A percentile compares a stretch with the other conserved stretches of the same genome.
Evolutionary conservation across 495 filamentous ascomycete species (phyloP).

Genomic region (Penicillium bialowiezense): DNA sequence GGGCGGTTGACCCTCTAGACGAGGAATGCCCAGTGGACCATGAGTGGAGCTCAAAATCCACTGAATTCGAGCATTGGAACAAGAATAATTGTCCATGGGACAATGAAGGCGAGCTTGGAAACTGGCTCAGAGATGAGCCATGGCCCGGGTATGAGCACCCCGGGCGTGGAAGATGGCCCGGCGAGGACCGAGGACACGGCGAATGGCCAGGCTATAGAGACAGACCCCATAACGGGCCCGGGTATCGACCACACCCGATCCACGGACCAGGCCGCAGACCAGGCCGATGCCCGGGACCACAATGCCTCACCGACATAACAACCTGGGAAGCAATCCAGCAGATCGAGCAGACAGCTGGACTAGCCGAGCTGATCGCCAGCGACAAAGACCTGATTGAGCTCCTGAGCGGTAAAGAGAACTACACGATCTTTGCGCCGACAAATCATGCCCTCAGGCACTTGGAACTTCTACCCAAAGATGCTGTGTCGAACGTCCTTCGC

Average conservation of each 20-base stretch:
- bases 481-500: conserved; percentile 62
- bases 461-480: conserved; percentile 34
- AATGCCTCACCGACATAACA: conserved; percentile 50
- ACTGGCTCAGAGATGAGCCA: not conserved
- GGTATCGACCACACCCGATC: conserved; percentile 11
- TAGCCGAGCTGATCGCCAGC: conserved; percentile 69
- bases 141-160: not conserved
- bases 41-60: no score
- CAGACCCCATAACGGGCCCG: not conserved
- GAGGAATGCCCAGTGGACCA: no score
- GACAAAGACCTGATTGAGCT: conserved; percentile 64
- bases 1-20: no score
- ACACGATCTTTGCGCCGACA: conserved; percentile 77
- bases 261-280: conserved; percentile 15
- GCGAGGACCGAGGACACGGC: not conserved
- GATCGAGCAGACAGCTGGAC: conserved; percentile 71
- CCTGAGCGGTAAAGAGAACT: conserved; percentile 65
- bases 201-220: not conserved
- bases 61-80: no score
- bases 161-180: not conserved
- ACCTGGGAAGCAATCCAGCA: conserved; percentile 73
- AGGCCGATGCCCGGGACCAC: conserved; percentile 20
- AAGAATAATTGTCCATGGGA: no score
- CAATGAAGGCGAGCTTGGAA: not conserved
- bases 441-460: conserved; percentile 70